Evolutionary conservation across 805 yeast genomes (phyloP), one percentile per base, ranked within the genome.

Genomic region (Brettanomyces nanus): DNA sequence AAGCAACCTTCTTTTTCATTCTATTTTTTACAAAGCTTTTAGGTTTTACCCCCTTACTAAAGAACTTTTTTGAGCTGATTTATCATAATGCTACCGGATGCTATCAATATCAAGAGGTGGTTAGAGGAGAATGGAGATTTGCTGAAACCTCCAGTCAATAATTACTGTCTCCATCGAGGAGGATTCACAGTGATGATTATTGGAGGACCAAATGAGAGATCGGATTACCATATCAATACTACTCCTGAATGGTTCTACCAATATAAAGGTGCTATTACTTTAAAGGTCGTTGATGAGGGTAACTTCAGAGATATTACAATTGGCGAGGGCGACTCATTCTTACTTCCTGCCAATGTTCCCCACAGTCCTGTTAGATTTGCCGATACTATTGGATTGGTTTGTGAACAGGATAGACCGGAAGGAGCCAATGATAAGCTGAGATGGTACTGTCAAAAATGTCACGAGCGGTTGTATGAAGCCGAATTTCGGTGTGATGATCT

Each of bases 131-230:
- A 89, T 58, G 66, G 69, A 18, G 76, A 83, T 46, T 67, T 85
- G 11, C 69, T 89, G 28, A 79, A 84, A 56, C 97, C 97, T 2
- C 97, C 97, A 1, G 95, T 89, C 25, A 86, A 86, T 59, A 89
- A 89, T 55, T 89, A 63, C 62, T 86, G 96, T 53, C 73, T 89
- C 21, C 95, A 89, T 59, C 68, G 87, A 34, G 95, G 94, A 4
- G 96, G 96, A 0, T 84, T 83, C 56, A 87, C 96, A 0, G 86
- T 87, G 27, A 89, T 89, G 96, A 78, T 87, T 36, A 95, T 89
- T 2, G 97, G 97, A 13, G 97, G 97, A 0, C 97, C 97, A 3
- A 89, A 89, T 56, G 95, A 80, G 52, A 69, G 97, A 41, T 87
- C 95, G 0, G 97, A 89, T 56, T 89, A 85, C 56, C 97, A 89